Evolutionary conservation across 202 grass and related monocot species (phyloP).

Genomic region (Brachypodium distachyon): DNA sequence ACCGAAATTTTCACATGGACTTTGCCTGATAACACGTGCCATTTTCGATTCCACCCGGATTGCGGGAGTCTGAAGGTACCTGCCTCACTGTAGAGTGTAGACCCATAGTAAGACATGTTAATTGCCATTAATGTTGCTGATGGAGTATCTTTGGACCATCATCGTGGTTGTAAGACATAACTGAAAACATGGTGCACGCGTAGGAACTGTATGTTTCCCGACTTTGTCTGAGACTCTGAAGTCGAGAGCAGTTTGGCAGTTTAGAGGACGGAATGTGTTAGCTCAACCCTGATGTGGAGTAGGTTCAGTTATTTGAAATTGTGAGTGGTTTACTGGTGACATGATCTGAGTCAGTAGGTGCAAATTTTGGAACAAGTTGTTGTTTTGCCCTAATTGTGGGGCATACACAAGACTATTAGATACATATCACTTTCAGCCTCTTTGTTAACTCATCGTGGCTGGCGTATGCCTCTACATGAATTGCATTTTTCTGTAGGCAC

Average conservation of each 20-base stretch:
- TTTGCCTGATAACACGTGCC: background rate
- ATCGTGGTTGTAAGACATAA: background rate
- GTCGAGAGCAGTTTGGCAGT: background rate
- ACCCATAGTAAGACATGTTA: background rate
- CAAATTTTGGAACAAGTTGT: background rate
- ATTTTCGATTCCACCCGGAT: background rate
- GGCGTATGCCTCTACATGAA: background rate
- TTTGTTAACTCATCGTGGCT: background rate
- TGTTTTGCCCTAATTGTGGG: background rate
- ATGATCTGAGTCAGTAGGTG: background rate
- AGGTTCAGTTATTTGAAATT: background rate
- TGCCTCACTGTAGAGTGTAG: background rate
- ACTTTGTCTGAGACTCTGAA: background rate
- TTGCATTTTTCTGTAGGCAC: background rate
- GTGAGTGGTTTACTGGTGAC: background rate
- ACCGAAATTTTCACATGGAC: background rate
- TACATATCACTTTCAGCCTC: background rate
- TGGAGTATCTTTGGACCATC: background rate
- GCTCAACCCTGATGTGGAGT: background rate
- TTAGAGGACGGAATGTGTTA: background rate
- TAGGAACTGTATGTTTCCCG: background rate
- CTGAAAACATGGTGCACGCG: background rate
- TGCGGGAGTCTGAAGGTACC: background rate
- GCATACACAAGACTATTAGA: background rate
- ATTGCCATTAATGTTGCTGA: background rate